Evolutionary conservation across 768 basidiomycete species (phyloP).

Genomic region (Ramaria sp.): DNA sequence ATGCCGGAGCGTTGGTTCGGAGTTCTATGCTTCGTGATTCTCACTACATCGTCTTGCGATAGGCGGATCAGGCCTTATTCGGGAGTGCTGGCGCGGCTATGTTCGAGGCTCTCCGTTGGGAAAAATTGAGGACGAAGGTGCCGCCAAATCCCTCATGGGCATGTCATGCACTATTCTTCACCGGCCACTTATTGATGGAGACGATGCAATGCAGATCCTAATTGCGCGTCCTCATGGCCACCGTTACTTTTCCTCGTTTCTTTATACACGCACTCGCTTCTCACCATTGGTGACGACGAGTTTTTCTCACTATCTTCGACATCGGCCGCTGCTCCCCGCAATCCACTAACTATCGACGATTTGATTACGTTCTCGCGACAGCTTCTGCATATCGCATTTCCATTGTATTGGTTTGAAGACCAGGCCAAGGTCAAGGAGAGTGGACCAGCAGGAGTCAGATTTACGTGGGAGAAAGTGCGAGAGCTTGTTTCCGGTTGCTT

Average conservation of each 20-base stretch:
- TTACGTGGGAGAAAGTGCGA: constrained; percentile 60
- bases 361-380: constrained; percentile 64
- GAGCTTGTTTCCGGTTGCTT: constrained; percentile 71
- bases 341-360: constrained; percentile 78
- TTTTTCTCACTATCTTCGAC: constrained; percentile 53
- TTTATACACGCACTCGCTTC: constrained; percentile 71
- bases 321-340: constrained; percentile 32
- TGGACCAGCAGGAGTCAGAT: constrained; percentile 30
- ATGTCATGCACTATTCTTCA: constrained; percentile 13
- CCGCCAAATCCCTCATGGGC: constrained; percentile 28
- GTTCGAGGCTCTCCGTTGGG: constrained; percentile 57
- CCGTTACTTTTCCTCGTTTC: constrained; percentile 71
- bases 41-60: not conserved
- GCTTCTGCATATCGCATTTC: constrained; percentile 76
- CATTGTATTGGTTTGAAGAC: constrained; percentile 59
- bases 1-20: not conserved
- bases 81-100: constrained; percentile 63
- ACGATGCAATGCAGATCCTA: constrained; percentile 27
- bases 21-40: not conserved
- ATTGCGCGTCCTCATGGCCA: constrained; percentile 43
- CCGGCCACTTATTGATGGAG: not conserved
- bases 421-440: constrained; percentile 29
- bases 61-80: constrained; percentile 38
- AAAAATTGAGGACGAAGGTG: constrained; percentile 32
- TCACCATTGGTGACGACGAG: constrained; percentile 95